Evolutionary conservation across 2,329 filamentous ascomycete genomes (phyloP), one percentile per base, ranked within the genome.

Genomic region (Cladophialophora psammophila): DNA sequence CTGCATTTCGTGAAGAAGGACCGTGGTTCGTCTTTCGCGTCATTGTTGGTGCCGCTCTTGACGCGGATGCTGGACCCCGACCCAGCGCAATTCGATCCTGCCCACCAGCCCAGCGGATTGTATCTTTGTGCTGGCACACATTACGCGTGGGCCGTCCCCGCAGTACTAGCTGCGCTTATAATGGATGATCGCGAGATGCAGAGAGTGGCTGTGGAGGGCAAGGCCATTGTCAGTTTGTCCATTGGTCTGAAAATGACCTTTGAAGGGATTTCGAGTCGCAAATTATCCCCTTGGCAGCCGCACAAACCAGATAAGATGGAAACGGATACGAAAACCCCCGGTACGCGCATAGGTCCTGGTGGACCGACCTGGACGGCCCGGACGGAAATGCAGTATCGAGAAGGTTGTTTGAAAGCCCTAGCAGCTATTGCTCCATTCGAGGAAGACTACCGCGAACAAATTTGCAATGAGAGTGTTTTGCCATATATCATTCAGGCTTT

Each of bases 401-500:
- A 94, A 77, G 90, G 87, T 58, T 87, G 89, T 1, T 80, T 98
- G 18, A 89, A 90, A 74, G 93, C 93, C 1, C 81, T 98, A 64
- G 91, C 91, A n/a, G 90, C 93, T 2, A 82, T 98, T 59, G 88
- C 91, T 1, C 88, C 91, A 2, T 90, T 90, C 72, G 93, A 93
- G 74, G 93, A 98, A 72, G 88, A 91, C 31, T 92, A 94, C 75
- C 86, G 94, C 52, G 96, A 96, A 75, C 85, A 86, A 0, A 86
- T 98, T 55, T 91, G 95, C 60, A 90, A 94, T 31, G 88, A 92
- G 72, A 92, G 93, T n/a, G 87, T 91, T 58, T 85, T 96, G 53
- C 86, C 88, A 0, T 93, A 91, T 75, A 89, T 98, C 60, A 90
- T 96, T 50, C 92, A 96, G 73, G 95, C 93, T 0, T 84, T 98